Percentiles rank a stretch among this genome's conserved stretches.
Conservation (phyloP, 2,329 filamentous ascomycete genomes). For the Hirsutella thompsonii region DNA sequence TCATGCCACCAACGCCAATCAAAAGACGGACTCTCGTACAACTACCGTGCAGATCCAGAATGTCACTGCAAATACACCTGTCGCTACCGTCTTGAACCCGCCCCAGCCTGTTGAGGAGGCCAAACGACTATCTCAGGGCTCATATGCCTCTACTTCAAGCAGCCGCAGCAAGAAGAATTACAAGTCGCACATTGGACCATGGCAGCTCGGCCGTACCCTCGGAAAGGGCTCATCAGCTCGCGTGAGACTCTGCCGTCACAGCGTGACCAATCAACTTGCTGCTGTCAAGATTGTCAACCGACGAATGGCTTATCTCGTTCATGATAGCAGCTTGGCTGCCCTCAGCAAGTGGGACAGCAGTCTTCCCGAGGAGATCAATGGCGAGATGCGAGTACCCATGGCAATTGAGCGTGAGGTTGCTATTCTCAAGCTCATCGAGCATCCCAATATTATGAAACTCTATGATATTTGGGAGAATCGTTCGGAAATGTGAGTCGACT, state of each 20-base stretch:
- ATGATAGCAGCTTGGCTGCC: conserved; percentile 74
- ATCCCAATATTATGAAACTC: conserved; percentile 85
- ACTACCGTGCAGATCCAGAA: not conserved
- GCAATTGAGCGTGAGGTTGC: conserved; percentile 91
- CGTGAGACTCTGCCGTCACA: conserved; percentile 76
- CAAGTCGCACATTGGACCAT: conserved; percentile 79
- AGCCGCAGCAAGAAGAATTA: conserved; percentile 27
- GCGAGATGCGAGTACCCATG: conserved; percentile 63
- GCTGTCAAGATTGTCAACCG: conserved; percentile 95
- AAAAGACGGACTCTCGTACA: not conserved
- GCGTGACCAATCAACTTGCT: conserved; percentile 63
- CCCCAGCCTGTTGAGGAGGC: conserved; percentile 18
- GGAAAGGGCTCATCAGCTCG: conserved; percentile 83
- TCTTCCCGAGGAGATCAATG: conserved; percentile 39
- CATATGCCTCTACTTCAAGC: conserved; percentile 27
- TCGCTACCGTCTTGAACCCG: conserved; percentile 12
- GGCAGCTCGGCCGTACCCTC: conserved; percentile 80
- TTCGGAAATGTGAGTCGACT: conserved; percentile 66
- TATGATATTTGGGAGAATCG: conserved; percentile 98
- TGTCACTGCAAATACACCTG: conserved; percentile 7
- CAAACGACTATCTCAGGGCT: conserved; percentile 26
- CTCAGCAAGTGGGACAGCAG: conserved; percentile 61
- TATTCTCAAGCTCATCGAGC: conserved; percentile 92
- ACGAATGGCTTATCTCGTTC: conserved; percentile 62
- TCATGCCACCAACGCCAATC: conserved; percentile 3